Percentiles rank a stretch among this genome's conserved stretches.
Conservation (phyloP, 345 rosid species). For the Gossypium herbaceum region DNA sequence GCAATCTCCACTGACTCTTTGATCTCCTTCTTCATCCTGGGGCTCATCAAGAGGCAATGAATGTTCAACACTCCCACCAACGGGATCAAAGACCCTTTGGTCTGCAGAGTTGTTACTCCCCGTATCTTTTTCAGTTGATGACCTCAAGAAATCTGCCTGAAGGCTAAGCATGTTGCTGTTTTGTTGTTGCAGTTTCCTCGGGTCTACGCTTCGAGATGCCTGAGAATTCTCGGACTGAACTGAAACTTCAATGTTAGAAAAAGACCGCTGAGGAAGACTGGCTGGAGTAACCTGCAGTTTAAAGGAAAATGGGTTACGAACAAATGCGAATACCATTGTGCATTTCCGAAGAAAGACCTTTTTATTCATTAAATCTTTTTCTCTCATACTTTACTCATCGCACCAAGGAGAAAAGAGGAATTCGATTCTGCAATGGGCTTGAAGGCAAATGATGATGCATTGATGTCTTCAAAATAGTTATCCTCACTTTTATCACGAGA, state of each 20-base stretch:
- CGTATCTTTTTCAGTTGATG: conserved; percentile 36
- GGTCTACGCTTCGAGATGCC: conserved; percentile 35
- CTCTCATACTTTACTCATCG: conserved; percentile 42
- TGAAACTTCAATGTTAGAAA: conserved; percentile 13
- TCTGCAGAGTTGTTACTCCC: conserved; percentile 31
- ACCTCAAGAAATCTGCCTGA: conserved; percentile 38
- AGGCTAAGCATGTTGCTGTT: conserved; percentile 33
- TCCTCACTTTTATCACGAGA: conserved; percentile 51
- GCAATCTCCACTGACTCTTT: conserved; percentile 51
- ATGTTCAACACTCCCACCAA: conserved; percentile 39
- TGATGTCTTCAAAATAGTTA: conserved; percentile 51
- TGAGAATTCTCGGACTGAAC: conserved; percentile 48
- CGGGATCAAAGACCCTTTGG: conserved; percentile 35
- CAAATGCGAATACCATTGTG: neutral
- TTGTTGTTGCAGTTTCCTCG: conserved; percentile 36
- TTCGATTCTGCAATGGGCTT: conserved; percentile 51
- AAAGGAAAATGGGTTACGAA: neutral
- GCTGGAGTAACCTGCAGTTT: neutral
- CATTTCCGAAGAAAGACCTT: neutral
- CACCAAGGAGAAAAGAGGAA: conserved; percentile 48
- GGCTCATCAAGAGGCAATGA: conserved; percentile 63
- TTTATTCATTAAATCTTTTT: neutral
- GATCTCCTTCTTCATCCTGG: conserved; percentile 67
- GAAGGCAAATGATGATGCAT: conserved; percentile 68
- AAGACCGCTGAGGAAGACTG: conserved; percentile 1